Evolutionary conservation across 495 filamentous ascomycete species (phyloP), one percentile per base, ranked within the genome.

Genomic region (Niebla homalea): DNA sequence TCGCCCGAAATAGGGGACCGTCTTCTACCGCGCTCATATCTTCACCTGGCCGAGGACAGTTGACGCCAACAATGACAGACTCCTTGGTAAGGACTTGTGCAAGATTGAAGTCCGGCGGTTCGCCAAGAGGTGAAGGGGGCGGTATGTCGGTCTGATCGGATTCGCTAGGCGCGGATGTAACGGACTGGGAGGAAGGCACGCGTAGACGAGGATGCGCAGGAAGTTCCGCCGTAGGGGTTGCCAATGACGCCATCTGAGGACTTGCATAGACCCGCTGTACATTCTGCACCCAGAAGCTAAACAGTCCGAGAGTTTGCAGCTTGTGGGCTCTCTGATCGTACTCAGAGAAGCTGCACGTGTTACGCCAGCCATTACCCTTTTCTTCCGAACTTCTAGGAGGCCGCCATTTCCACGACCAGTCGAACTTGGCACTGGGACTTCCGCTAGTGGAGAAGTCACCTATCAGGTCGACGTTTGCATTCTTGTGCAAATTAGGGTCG

Each of bases 401-500:
- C 56, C 84, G 85, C 92, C 92, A 98, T 70, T 77, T 87, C 92
- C 92, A 98, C 18, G 80, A 80, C 87, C 90, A 98, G 26, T 92
- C 82, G 62, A 96, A 95, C 21, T 89, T 83, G 43, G 95, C 84
- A 4, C 87, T 89, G 11, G 81, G 69, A 52, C 73, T 84, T 16
- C 88, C 87, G 10, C 76, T 80, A 1, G 92, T 98, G 0, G 79
- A 73, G 64, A 78, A 95, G 62, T 92, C 87, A 0, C 92, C 92
- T 7, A 97, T 80, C 14, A 98, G 70, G 52, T 90, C 84, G 12
- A 98, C 92, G 64, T 95, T 96, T 21, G 88, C 77, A 57, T 97
- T 96, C 61, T 94, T 95, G 69, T 98, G 92, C 25, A 98, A 69
- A 63, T 98, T 98, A 0, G 93, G 92, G 57, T 98, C 89, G 25